phyloP scores from a whole-genome alignment of 768 basidiomycete species.

The Favolaschia claudopus region DNA sequence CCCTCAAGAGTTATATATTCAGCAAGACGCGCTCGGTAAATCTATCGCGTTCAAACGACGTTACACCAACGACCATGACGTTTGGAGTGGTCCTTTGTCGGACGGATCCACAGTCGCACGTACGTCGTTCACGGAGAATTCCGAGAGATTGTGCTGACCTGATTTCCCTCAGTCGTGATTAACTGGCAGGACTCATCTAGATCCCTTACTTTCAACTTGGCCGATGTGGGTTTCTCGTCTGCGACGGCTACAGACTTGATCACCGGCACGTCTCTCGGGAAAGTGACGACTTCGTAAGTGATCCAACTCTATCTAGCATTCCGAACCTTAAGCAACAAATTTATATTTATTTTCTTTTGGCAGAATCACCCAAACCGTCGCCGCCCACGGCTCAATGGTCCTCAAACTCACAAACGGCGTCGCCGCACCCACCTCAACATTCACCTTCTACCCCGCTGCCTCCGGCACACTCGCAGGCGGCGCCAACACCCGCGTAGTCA shows the following conservation, averaged over 20 bases:
- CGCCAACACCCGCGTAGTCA: slow-evolving; percentile 45
- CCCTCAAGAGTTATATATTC: not conserved
- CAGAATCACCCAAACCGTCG: slow-evolving; percentile 47
- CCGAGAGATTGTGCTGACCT: not conserved
- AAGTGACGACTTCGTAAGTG: slow-evolving; percentile 44
- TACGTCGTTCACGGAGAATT: slow-evolving; percentile 24
- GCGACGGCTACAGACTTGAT: slow-evolving; percentile 50
- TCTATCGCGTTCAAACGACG: slow-evolving; percentile 54
- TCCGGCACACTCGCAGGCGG: slow-evolving; percentile 46
- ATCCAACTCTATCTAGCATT: not conserved
- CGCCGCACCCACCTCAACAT: slow-evolving; percentile 33
- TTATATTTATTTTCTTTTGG: too few relatives aligned
- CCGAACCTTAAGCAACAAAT: too few relatives aligned
- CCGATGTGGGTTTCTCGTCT: slow-evolving; percentile 51
- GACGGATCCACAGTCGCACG: slow-evolving; percentile 57
- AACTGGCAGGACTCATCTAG: slow-evolving; percentile 51
- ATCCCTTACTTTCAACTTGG: slow-evolving; percentile 48
- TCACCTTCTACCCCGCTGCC: slow-evolving; percentile 44
- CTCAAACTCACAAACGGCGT: slow-evolving; percentile 45
- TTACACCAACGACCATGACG: slow-evolving; percentile 57
- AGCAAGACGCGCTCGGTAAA: slow-evolving; percentile 57
- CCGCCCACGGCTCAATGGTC: slow-evolving; percentile 44
- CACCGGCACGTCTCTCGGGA: slow-evolving; percentile 46
- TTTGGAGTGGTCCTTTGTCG: slow-evolving; percentile 56
- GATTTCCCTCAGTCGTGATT: slow-evolving; percentile 45